Conservation (phyloP, 148 eudicot species). For the Chenopodium quinoa region DNA sequence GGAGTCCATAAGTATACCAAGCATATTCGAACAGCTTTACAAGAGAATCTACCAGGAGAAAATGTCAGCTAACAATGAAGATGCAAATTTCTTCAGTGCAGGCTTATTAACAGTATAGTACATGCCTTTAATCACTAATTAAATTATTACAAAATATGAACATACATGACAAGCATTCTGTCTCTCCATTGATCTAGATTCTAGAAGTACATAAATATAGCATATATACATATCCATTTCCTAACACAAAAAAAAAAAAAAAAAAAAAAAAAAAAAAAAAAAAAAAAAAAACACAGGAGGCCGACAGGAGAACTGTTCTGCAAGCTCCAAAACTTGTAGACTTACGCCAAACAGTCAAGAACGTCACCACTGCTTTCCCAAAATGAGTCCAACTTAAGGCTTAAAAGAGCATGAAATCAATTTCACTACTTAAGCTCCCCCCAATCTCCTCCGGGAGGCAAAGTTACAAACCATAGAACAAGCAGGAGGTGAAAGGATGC, state of each 20-base stretch:
- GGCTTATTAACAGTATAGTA: neutral
- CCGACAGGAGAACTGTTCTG: neutral
- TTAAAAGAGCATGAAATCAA: slow-evolving; percentile 21
- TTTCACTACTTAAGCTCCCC: neutral
- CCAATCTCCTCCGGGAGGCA: too few relatives aligned
- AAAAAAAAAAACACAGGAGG: neutral
- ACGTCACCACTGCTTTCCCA: slow-evolving; percentile 2
- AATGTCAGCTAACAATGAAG: neutral
- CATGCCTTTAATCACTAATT: neutral
- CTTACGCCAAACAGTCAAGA: slow-evolving; percentile 24
- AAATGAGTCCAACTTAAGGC: neutral
- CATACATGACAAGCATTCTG: neutral
- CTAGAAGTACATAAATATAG: neutral
- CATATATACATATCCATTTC: neutral
- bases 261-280: too few relatives aligned
- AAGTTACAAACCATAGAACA: neutral
- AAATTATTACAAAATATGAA: neutral
- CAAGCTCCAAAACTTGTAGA: slow-evolving; percentile 14
- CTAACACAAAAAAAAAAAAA: too few relatives aligned
- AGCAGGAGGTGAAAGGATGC: neutral
- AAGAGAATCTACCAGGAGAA: neutral
- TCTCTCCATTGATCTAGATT: neutral
- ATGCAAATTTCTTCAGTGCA: neutral
- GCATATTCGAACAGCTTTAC: neutral
- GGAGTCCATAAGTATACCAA: neutral